Evolutionary conservation across 441 rosid genomes (phyloP).

Genomic region (Gossypium davidsonii): DNA sequence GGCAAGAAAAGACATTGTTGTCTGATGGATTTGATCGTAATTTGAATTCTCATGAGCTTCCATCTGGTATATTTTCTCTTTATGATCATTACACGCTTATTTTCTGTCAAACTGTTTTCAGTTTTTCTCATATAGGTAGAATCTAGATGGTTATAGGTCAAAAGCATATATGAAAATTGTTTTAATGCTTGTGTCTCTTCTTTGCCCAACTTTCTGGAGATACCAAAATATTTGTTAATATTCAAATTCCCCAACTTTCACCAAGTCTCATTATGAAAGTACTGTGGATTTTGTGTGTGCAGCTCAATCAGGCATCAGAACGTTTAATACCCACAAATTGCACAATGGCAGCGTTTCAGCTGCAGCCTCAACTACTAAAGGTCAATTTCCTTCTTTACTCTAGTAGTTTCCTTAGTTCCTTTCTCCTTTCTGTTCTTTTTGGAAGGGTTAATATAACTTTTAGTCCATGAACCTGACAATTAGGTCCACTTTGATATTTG

Average conservation of each 20-base stretch:
- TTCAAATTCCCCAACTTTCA: background rate
- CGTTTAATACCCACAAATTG: slow-evolving; percentile 20
- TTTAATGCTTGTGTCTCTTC: background rate
- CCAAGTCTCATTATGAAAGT: background rate
- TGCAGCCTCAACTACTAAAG: slow-evolving; percentile 40
- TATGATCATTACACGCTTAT: background rate
- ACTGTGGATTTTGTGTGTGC: slow-evolving; percentile 16
- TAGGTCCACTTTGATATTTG: too few species aligned
- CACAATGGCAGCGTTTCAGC: slow-evolving; percentile 28
- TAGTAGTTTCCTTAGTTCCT: background rate
- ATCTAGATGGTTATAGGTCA: background rate
- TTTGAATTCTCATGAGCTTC: slow-evolving; percentile 28
- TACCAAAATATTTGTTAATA: background rate
- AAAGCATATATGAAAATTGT: background rate
- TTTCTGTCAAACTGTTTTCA: slow-evolving; percentile 1
- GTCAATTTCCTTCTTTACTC: slow-evolving; percentile 15
- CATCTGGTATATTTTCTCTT: slow-evolving; percentile 27
- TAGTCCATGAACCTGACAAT: too few species aligned
- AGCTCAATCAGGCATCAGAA: slow-evolving; percentile 27
- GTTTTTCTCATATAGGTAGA: background rate
- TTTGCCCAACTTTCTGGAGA: background rate
- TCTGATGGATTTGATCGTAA: slow-evolving; percentile 25
- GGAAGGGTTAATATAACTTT: background rate
- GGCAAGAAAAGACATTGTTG: slow-evolving; percentile 26
- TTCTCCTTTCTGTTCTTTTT: background rate